Conservation (phyloP, 2,329 filamentous ascomycete genomes). For the Magnaporthiopsis rhizophila region DNA sequence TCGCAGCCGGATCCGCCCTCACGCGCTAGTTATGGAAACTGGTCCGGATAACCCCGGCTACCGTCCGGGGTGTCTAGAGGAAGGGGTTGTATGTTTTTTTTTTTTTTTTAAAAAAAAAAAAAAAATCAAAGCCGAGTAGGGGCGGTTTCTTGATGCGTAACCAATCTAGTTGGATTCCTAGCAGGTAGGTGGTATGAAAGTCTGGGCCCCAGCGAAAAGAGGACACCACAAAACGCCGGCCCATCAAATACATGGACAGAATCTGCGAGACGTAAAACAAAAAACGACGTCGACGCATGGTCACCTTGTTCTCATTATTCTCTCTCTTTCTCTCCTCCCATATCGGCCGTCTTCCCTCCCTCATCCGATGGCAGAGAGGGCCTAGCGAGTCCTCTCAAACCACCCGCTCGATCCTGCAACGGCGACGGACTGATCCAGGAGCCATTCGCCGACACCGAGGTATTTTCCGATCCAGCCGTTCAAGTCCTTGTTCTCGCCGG, state of each 20-base stretch:
- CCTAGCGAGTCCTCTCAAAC: constrained; percentile 81
- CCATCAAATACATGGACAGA: not conserved
- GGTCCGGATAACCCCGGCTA: not conserved
- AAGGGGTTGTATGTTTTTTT: too few species aligned
- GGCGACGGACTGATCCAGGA: constrained; percentile 95
- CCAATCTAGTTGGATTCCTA: not conserved
- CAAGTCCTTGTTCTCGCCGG: constrained; percentile 70
- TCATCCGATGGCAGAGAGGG: not conserved
- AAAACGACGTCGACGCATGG: not conserved
- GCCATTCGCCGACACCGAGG: constrained; percentile 89
- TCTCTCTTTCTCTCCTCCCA: not conserved
- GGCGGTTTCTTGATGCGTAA: not conserved
- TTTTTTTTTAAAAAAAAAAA: too few species aligned
- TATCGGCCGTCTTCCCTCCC: not conserved
- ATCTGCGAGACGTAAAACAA: not conserved
- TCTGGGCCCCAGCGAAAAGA: not conserved
- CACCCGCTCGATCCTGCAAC: constrained; percentile 80
- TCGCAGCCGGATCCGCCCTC: not conserved
- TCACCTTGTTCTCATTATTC: not conserved
- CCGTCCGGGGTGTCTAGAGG: not conserved
- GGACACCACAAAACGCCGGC: constrained; percentile 6
- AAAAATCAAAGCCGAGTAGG: not conserved
- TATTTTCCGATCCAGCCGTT: constrained; percentile 90
- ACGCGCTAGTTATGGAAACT: not conserved
- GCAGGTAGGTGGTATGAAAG: not conserved